Base-by-base conservation (phyloP, 106 monocot genomes). In the Dioscorea dumetorum region DNA sequence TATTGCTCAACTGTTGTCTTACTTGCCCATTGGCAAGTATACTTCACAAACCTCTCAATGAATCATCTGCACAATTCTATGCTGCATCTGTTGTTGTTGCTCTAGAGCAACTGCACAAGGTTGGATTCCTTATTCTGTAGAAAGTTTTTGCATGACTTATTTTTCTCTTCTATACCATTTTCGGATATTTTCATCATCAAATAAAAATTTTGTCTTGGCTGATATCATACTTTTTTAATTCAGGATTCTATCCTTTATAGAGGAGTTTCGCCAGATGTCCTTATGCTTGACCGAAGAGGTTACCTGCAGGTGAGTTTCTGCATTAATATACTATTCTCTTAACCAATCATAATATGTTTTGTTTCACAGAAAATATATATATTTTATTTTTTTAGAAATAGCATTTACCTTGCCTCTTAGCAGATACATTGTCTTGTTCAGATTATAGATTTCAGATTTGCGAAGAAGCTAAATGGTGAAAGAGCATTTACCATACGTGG, bases 401-500 rank as follows among this genome's bases (percentile, higher is more conserved):
- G 41, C 10, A 41, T 41, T 41, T 41, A 2, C 41, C 41, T 41
- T 41, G 41, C 9, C 41, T 10, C 41, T 41, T 41, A 41, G 41
- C 41, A 41, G 41, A 41, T 41, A 41, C 41, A 56, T 56, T 16
- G 28, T 56, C 15, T 59, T 13, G 60, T 75, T 62, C 71, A 90
- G 91, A 64, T 92, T 52, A 80, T 92, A 58, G 91, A 97, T 74
- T 97, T 97, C 70, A 84, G 95, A 70, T 97, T 84, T 77, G 84
- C 78, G 35, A 84, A 97, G 83, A 89, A 78, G 76, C 73, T 97
- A 68, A 34, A 6, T 51, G 70, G 64, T 62, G 86, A 92, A 84
- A 91, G 89, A 68, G 84, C 91, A n/a, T 91, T 71, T 78, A 91
- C 95, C 57, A 80, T 91, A 77, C 91, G 95, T 69, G 88, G 95